Conservation (phyloP, 805 yeast species). For the Isabelozyma rhagii region DNA sequence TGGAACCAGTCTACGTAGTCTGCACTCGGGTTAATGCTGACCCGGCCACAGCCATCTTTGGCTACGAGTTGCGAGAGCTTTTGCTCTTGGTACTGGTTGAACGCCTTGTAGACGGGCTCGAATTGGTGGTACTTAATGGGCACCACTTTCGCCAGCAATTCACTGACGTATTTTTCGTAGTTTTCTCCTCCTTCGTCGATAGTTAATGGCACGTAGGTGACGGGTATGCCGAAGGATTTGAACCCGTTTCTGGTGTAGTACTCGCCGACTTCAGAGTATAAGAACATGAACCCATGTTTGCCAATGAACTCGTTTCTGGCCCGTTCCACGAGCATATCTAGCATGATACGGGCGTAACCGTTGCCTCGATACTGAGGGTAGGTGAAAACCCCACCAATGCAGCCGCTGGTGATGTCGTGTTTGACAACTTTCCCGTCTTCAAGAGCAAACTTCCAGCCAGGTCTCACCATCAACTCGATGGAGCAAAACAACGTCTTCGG, state of each 20-base stretch:
- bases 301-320: constrained; percentile 21
- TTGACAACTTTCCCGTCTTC: constrained; percentile 11
- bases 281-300: constrained; percentile 30
- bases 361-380: constrained; percentile 32
- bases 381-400: constrained; percentile 42
- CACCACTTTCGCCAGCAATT: constrained; percentile 4
- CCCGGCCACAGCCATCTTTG: constrained; percentile 28
- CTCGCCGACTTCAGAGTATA: constrained; percentile 44
- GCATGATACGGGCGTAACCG: constrained; percentile 38
- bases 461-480: constrained; percentile 31
- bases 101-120: constrained; percentile 17
- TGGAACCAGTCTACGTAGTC: constrained; percentile 41
- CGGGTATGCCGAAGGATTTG: constrained; percentile 33
- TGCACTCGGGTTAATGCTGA: constrained; percentile 25
- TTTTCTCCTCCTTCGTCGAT: neutral
- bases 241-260: constrained; percentile 38
- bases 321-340: constrained; percentile 30
- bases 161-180: neutral
- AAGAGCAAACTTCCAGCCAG: constrained; percentile 19
- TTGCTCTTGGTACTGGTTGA: constrained; percentile 5
- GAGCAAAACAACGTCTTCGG: constrained; percentile 27
- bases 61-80: constrained; percentile 16
- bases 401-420: constrained; percentile 22
- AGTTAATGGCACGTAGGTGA: constrained; percentile 19
- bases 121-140: constrained; percentile 29